These are phyloP conservation scores for Vanderwaltozyma tropicalis DNA, from an alignment of 805 yeast genomes.

Conservation along the genomic window DNA sequence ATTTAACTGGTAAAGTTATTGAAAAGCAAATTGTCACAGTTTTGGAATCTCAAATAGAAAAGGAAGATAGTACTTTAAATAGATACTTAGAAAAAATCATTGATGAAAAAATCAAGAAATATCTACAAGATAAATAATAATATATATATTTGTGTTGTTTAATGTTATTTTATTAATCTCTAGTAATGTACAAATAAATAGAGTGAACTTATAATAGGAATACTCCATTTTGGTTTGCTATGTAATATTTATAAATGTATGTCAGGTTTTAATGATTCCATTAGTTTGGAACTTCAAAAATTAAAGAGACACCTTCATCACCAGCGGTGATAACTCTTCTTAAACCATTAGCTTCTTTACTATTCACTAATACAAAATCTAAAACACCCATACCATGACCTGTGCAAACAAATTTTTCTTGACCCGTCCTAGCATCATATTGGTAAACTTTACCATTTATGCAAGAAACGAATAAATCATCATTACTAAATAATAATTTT, in stretches of 20 bases:
- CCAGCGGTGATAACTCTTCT: slow-evolving; percentile 80
- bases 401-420: slow-evolving; percentile 61
- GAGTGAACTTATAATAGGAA: background rate
- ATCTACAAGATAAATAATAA: slow-evolving; percentile 3
- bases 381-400: slow-evolving; percentile 94
- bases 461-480: slow-evolving; percentile 55
- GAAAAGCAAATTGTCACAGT: slow-evolving; percentile 69
- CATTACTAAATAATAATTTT: slow-evolving; percentile 52
- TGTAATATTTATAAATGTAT: too few relatives aligned
- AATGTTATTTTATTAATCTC: background rate
- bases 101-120: slow-evolving; percentile 31
- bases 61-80: slow-evolving; percentile 40
- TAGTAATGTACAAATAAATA: background rate
- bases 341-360: slow-evolving; percentile 14
- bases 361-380: slow-evolving; percentile 63
- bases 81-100: slow-evolving; percentile 40
- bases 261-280: background rate
- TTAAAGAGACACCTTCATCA: slow-evolving; percentile 87
- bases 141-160: too few relatives aligned
- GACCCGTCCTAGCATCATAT: slow-evolving; percentile 86
- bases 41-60: slow-evolving; percentile 43
- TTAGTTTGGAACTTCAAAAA: slow-evolving; percentile 39
- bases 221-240: too few relatives aligned
- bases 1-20: slow-evolving; percentile 81
- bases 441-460: slow-evolving; percentile 80